Percentiles rank a stretch among this genome's conserved stretches.
These are phyloP conservation scores for Sporothrix dimorphospora DNA, from an alignment of 2,329 filamentous ascomycete species.

Conservation along the genomic window DNA sequence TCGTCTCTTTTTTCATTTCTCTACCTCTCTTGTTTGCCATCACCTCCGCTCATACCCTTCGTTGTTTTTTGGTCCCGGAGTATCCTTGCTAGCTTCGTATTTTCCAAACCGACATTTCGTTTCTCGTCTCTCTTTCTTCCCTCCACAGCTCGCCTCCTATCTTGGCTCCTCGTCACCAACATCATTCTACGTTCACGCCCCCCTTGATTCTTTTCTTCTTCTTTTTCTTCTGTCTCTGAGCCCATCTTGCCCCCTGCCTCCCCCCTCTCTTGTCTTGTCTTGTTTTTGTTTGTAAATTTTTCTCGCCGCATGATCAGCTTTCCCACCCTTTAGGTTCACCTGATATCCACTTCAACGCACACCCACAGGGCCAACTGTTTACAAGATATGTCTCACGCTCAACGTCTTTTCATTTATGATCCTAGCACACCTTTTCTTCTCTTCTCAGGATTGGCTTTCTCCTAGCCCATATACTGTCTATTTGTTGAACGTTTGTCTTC, in stretches of 20 bases:
- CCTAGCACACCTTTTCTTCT: not conserved
- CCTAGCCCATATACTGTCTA: not conserved
- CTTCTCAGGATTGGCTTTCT: not conserved
- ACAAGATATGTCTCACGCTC: conserved; percentile 11
- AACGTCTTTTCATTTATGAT: not conserved
- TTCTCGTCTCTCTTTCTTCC: not conserved
- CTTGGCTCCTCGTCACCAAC: conserved; percentile 4
- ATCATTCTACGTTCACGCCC: not conserved
- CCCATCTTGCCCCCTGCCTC: not conserved
- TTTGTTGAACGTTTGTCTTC: not conserved
- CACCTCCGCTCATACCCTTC: conserved; percentile 24
- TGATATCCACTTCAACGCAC: conserved; percentile 7
- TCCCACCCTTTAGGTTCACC: not conserved
- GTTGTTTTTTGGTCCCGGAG: not conserved
- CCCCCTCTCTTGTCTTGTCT: conserved; percentile 8
- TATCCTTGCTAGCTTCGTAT: conserved; percentile 27
- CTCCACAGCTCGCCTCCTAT: not conserved
- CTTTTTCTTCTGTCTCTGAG: not conserved
- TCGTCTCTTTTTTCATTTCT: not conserved
- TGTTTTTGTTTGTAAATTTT: conserved; percentile 23
- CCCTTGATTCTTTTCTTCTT: not conserved
- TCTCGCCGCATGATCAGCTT: conserved; percentile 18
- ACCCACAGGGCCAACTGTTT: not conserved
- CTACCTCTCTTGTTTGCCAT: conserved; percentile 3
- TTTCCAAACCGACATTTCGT: not conserved